Evolutionary conservation across 345 rosid species (phyloP), one percentile per base, ranked within the genome.

Genomic region (Lepidium africanum): DNA sequence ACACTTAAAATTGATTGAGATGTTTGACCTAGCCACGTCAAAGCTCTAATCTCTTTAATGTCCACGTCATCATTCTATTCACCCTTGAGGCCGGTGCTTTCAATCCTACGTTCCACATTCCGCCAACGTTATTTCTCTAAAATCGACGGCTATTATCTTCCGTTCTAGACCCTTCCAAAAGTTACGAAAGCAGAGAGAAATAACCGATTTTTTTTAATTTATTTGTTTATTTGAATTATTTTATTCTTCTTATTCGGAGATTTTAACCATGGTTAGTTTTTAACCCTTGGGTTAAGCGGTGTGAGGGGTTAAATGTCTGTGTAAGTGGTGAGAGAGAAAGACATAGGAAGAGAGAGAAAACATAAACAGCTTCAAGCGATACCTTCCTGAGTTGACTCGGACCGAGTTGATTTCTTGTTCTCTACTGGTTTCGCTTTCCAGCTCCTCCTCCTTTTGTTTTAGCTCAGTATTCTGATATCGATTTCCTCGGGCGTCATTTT

Each of bases 91-190:
- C 56, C 67, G 72, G 50, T 55, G 47, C 37, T 27, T 5, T 7
- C 52, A 82, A 82, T 78, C 79, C 12, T 41, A 84, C 85, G 87
- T 76, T 35, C 54, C 19, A 9, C 3, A 10, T 65, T 12, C 15
- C 59, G 46, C 75, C 63, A 56, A 57, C 71, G 49, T 4, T 33
- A 63, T 53, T 23, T 25, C 30, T 7, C 14, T 14, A 15, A 15
- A 86, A 82, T 88, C 90, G 38, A 76, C 87, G 90, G 87, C 59
- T 57, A 32, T 1, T 2, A 55, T 64, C 63, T 43, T 63, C 16
- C 15, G 60, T 85, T 89, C 90, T 74, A 78, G 92, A 87, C 63
- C 51, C 81, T 87, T 92, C 92, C 16, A 63, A 40, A 15, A 54
- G 36, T 27, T 35, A 49, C 38, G 41, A n/a, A 25, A 12, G 17